Conservation (phyloP, 1,139 yeast genomes). For the Diutina neorugosa region DNA sequence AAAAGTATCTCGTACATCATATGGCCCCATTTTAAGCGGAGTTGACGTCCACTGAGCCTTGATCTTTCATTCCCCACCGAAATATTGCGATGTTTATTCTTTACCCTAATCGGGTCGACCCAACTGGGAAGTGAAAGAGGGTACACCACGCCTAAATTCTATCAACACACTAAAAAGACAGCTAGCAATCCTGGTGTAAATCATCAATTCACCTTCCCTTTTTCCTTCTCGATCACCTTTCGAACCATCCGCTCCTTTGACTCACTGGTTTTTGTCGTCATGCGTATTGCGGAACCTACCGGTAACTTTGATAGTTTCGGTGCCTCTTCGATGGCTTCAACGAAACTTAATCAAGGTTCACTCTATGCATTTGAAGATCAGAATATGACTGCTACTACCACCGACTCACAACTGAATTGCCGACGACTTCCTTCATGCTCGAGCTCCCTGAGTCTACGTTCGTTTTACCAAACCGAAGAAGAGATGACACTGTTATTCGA, state of each 20-base stretch:
- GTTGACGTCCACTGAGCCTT: background rate
- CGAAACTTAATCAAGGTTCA: background rate
- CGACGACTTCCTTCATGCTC: background rate
- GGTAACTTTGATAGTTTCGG: background rate
- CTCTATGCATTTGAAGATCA: background rate
- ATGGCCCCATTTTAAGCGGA: background rate
- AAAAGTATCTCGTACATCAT: background rate
- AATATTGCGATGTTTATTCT: background rate
- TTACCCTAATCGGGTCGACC: background rate
- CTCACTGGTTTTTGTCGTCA: background rate
- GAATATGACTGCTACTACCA: background rate
- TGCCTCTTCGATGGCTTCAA: background rate
- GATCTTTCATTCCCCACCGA: background rate
- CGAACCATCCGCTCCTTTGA: background rate
- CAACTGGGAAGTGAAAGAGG: background rate
- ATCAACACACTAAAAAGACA: background rate
- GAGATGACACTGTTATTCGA: slow-evolving; percentile 2
- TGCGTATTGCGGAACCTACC: background rate
- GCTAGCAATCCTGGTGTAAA: background rate
- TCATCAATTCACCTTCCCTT: background rate
- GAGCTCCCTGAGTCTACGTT: background rate
- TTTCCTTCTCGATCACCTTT: background rate
- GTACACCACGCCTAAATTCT: background rate
- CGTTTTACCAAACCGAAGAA: background rate
- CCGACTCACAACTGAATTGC: background rate